phyloP scores from a whole-genome alignment of 1,284 basidiomycete species.

The Hymenochaete sp. region DNA sequence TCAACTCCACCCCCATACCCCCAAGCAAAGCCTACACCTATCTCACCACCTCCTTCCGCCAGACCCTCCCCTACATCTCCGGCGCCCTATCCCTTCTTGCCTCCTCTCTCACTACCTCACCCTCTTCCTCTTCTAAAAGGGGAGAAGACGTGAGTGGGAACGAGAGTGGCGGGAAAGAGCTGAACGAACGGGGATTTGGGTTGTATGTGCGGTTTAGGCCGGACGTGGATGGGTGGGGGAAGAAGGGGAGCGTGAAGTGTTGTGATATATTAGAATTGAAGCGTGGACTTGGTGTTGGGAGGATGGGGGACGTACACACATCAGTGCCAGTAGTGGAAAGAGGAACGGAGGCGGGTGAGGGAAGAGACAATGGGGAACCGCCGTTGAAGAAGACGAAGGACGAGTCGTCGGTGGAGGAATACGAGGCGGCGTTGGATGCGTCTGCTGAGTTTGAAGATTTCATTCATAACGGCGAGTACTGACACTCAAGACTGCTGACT shows the following conservation, averaged over 20 bases:
- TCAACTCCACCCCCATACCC: constrained; percentile 59
- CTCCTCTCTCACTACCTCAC: constrained; percentile 49
- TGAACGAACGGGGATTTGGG: constrained; percentile 61
- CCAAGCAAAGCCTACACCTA: constrained; percentile 75
- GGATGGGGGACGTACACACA: not conserved
- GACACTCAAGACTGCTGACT: too few species aligned
- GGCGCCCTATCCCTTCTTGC: constrained; percentile 79
- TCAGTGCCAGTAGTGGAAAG: not conserved
- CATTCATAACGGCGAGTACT: constrained; percentile 27
- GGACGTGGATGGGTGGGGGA: constrained; percentile 64
- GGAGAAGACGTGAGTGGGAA: too few species aligned
- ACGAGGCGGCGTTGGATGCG: constrained; percentile 40
- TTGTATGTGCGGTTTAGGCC: constrained; percentile 77
- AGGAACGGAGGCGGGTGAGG: constrained; percentile 16
- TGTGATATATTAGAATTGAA: constrained; percentile 49
- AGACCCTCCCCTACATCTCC: constrained; percentile 65
- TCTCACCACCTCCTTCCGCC: constrained; percentile 70
- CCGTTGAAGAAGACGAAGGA: constrained; percentile 33
- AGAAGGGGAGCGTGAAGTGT: constrained; percentile 58
- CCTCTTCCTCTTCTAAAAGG: too few species aligned
- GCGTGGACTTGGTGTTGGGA: constrained; percentile 23
- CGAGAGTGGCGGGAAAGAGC: too few species aligned
- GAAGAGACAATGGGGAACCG: constrained; percentile 24
- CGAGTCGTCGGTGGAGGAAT: constrained; percentile 37
- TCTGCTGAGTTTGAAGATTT: constrained; percentile 15